Evolutionary conservation across 2,329 filamentous ascomycete genomes (phyloP).

Genomic region (Aspergillus quadrilineatus): DNA sequence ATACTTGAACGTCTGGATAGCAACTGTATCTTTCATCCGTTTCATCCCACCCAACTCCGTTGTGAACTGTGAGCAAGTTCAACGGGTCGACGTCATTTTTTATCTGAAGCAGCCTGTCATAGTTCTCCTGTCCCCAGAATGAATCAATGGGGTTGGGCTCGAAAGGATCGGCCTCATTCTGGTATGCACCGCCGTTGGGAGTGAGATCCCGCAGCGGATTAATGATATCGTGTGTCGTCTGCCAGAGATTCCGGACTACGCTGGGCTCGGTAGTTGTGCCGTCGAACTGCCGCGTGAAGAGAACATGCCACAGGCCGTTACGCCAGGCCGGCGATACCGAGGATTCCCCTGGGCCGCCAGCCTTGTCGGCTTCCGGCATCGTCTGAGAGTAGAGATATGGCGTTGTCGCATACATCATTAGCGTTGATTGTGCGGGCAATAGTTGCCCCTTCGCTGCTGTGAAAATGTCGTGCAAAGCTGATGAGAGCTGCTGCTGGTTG

Average conservation of each 20-base stretch:
- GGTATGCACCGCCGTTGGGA: conserved; percentile 14
- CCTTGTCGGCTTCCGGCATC: conserved; percentile 7
- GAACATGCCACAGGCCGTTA: conserved; percentile 18
- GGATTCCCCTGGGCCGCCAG: conserved; percentile 15
- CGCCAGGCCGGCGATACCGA: conserved; percentile 22
- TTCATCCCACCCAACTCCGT: conserved; percentile 16
- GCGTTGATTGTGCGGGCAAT: not conserved
- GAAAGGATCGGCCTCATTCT: conserved; percentile 18
- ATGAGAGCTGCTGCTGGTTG: conserved; percentile 10
- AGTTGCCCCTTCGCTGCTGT: not conserved
- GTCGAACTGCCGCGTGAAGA: conserved; percentile 7
- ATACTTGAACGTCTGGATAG: conserved; percentile 14
- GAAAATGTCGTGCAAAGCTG: conserved; percentile 1
- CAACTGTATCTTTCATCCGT: conserved; percentile 12
- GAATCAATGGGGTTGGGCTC: conserved; percentile 11
- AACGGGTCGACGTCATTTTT: conserved; percentile 16
- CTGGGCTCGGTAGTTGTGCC: conserved; percentile 6
- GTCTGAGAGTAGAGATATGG: conserved; percentile 12
- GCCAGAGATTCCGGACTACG: conserved; percentile 9
- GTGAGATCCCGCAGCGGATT: conserved; percentile 19
- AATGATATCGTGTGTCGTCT: conserved; percentile 9
- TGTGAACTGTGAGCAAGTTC: conserved; percentile 14
- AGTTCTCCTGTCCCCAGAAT: conserved; percentile 20
- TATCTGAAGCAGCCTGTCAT: conserved; percentile 14
- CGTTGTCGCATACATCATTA: conserved; percentile 1